Conservation (phyloP, 1,284 basidiomycete species). For the Xerocomus nothofagi region DNA sequence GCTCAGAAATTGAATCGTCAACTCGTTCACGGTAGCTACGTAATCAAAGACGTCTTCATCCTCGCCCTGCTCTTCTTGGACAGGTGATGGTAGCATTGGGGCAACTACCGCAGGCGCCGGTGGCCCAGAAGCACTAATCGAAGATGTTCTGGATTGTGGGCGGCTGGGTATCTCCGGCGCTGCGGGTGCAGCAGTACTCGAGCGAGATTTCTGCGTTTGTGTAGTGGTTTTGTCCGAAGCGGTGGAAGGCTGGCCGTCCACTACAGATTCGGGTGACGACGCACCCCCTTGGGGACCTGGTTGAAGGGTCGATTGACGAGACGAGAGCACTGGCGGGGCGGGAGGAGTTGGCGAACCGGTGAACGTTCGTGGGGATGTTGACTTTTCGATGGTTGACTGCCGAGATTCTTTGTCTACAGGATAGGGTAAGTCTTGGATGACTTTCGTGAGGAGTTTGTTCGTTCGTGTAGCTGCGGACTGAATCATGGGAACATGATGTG, state of each 20-base stretch:
- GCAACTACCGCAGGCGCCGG: slow-evolving; percentile 15
- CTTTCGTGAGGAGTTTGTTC: slow-evolving; percentile 82
- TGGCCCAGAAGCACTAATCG: slow-evolving; percentile 36
- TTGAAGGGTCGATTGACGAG: slow-evolving; percentile 48
- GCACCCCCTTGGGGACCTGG: slow-evolving; percentile 41
- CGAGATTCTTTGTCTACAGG: slow-evolving; percentile 53
- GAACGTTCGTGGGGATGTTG: slow-evolving; percentile 32
- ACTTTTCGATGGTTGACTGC: slow-evolving; percentile 38
- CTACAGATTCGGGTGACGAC: slow-evolving; percentile 44
- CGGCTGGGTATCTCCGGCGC: slow-evolving; percentile 41
- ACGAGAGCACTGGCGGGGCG: slow-evolving; percentile 37
- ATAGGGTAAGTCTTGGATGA: slow-evolving; percentile 83
- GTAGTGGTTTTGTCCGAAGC: slow-evolving; percentile 23
- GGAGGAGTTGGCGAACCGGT: slow-evolving; percentile 55
- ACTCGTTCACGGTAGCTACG: slow-evolving; percentile 85
- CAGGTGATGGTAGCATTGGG: slow-evolving; percentile 33
- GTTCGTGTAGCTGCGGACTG: slow-evolving; percentile 85
- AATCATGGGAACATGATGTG: slow-evolving; percentile 89
- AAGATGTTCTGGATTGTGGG: slow-evolving; percentile 56
- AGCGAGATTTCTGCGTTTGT: slow-evolving; percentile 32
- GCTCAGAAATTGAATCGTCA: slow-evolving; percentile 93
- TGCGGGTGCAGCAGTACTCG: slow-evolving; percentile 22
- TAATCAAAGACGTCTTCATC: slow-evolving; percentile 89
- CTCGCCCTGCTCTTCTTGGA: slow-evolving; percentile 38
- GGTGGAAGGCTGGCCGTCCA: slow-evolving; percentile 31